Conservation (phyloP, 768 basidiomycete genomes). For the Termitomyces sp. region DNA sequence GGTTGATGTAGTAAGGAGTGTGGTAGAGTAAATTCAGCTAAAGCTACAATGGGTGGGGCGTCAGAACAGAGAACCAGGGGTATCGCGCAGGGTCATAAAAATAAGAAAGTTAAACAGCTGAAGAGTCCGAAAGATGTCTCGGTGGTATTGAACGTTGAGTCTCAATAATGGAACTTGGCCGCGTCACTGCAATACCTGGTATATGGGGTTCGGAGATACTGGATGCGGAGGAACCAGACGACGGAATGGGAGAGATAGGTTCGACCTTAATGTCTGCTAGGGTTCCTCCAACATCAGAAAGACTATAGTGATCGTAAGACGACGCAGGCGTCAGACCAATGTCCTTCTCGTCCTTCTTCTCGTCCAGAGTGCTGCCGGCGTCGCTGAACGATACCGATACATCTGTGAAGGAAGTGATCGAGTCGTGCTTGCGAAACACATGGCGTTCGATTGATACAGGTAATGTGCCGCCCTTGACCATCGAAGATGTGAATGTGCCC, state of each 20-base stretch:
- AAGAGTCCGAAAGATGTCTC: slow-evolving; percentile 8
- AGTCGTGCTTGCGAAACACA: slow-evolving; percentile 41
- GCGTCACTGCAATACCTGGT: slow-evolving; percentile 16
- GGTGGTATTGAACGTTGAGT: slow-evolving; percentile 7
- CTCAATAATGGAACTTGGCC: slow-evolving; percentile 23
- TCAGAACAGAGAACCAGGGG: not conserved
- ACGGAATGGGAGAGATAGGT: slow-evolving; percentile 25
- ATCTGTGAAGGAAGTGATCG: slow-evolving; percentile 41
- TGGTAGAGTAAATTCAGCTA: slow-evolving; percentile 8
- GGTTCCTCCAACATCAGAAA: slow-evolving; percentile 32
- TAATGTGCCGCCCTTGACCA: slow-evolving; percentile 21
- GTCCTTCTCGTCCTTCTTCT: slow-evolving; percentile 26
- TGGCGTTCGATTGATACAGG: slow-evolving; percentile 43
- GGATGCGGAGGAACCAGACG: slow-evolving; percentile 32
- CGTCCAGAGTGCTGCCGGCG: slow-evolving; percentile 26
- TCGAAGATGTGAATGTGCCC: slow-evolving; percentile 9
- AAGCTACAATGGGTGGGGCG: slow-evolving; percentile 11
- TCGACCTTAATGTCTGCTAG: slow-evolving; percentile 29
- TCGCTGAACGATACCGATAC: slow-evolving; percentile 34
- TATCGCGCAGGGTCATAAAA: not conserved
- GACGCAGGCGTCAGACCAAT: slow-evolving; percentile 22
- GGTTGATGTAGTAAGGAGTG: slow-evolving; percentile 6
- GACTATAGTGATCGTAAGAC: slow-evolving; percentile 29
- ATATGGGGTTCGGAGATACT: slow-evolving; percentile 14
- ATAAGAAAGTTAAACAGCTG: slow-evolving; percentile 2